These are phyloP conservation scores for Colletotrichum sansevieriae DNA, from an alignment of 2,329 filamentous ascomycete genomes.

Conservation along the genomic window DNA sequence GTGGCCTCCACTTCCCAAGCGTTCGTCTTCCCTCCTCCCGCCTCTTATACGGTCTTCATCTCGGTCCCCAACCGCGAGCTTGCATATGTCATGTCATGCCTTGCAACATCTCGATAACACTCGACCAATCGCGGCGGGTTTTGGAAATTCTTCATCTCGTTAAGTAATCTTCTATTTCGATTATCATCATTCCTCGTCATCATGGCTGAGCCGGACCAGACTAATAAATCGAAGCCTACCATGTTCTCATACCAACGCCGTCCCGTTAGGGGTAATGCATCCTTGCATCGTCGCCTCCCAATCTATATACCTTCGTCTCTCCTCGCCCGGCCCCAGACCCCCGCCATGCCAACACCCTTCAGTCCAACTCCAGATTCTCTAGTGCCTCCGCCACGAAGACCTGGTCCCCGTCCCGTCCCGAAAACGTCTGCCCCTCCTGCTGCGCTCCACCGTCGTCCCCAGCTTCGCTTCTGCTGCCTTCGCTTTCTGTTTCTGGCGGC, in stretches of 20 bases:
- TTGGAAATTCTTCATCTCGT: constrained; percentile 2
- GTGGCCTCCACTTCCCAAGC: constrained; percentile 32
- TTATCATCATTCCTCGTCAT: constrained; percentile 1
- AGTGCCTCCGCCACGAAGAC: constrained; percentile 44
- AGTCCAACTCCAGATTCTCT: constrained; percentile 45
- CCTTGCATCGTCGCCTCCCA: constrained; percentile 3
- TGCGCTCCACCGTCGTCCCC: constrained; percentile 51
- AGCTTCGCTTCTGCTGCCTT: constrained; percentile 57
- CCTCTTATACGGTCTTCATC: constrained; percentile 9
- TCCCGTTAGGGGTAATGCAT: constrained; percentile 31
- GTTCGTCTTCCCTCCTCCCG: constrained; percentile 8
- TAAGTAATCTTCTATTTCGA: constrained; percentile 7
- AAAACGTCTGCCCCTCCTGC: constrained; percentile 20
- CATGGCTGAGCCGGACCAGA: constrained; percentile 7
- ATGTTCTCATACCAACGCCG: constrained; percentile 27
- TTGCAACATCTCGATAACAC: neutral
- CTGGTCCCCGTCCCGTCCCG: constrained; percentile 29
- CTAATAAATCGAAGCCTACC: neutral
- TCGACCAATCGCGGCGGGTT: neutral
- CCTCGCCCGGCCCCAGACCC: neutral
- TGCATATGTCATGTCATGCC: constrained; percentile 35
- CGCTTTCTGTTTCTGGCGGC: constrained; percentile 67
- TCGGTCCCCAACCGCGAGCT: constrained; percentile 33
- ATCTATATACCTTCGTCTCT: constrained; percentile 8
- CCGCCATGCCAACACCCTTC: constrained; percentile 8